Conservation (phyloP, 441 rosid species). For the Aquilaria agallochum region DNA sequence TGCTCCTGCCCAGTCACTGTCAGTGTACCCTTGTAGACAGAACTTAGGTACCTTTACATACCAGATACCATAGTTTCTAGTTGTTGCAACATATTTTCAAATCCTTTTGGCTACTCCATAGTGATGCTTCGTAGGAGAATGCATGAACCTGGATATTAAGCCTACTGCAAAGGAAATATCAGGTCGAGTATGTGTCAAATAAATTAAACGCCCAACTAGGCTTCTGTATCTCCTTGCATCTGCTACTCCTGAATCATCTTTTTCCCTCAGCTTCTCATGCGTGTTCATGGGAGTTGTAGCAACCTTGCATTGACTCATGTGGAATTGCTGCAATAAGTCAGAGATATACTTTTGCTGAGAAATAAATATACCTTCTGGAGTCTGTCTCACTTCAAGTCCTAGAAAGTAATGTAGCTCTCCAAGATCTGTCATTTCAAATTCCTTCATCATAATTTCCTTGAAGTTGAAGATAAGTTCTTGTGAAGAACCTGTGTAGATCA, state of each 20-base stretch:
- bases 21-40: constrained; percentile 1
- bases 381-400: constrained; percentile 2
- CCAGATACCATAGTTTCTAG: neutral
- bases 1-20: constrained; percentile 9
- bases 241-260: neutral
- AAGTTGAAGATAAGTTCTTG: too few species aligned
- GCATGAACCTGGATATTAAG: neutral
- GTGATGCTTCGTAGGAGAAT: neutral
- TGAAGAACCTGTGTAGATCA: neutral
- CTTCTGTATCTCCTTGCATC: neutral
- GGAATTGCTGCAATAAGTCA: neutral
- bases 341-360: constrained; percentile 5
- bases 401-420: neutral
- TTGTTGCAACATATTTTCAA: neutral
- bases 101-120: neutral
- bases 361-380: neutral
- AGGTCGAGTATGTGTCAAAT: neutral
- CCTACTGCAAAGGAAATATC: neutral
- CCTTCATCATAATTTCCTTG: neutral
- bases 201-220: neutral
- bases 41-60: neutral
- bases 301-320: constrained; percentile 1
- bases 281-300: neutral
- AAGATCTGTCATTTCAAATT: neutral
- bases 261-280: neutral